Evolutionary conservation across 2,329 filamentous ascomycete species (phyloP).

Genomic region (Intubia oerlemansii): DNA sequence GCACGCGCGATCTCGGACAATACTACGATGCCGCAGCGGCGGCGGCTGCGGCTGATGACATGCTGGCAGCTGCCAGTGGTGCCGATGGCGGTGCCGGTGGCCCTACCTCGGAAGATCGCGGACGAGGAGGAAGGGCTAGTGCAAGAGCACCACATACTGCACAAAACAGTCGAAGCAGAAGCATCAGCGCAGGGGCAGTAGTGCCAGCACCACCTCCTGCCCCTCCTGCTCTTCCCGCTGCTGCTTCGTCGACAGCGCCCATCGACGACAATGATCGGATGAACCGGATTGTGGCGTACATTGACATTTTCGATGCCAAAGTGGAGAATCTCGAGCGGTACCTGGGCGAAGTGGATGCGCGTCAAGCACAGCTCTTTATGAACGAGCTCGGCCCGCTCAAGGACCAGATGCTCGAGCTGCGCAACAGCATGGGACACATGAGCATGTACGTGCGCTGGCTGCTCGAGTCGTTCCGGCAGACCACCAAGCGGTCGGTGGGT

Average conservation of each 20-base stretch:
- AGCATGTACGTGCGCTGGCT: conserved; percentile 39
- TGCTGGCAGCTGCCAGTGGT: too few relatives aligned
- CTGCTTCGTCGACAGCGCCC: neutral
- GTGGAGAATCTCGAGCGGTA: conserved; percentile 35
- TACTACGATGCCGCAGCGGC: too few relatives aligned
- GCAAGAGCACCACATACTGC: too few relatives aligned
- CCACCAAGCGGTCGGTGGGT: conserved; percentile 4
- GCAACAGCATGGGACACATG: conserved; percentile 33
- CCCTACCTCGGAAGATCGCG: too few relatives aligned
- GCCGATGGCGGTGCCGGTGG: too few relatives aligned
- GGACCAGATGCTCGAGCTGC: conserved; percentile 38
- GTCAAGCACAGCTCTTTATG: conserved; percentile 37
- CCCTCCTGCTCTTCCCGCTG: neutral
- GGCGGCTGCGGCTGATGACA: too few relatives aligned
- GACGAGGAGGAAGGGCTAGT: too few relatives aligned
- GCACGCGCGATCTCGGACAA: too few relatives aligned
- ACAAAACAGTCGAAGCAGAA: too few relatives aligned
- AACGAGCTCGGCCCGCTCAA: conserved; percentile 40
- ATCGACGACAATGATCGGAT: conserved; percentile 12
- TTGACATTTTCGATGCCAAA: conserved; percentile 30
- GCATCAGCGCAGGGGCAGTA: too few relatives aligned
- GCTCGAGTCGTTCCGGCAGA: conserved; percentile 15
- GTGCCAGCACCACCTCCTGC: too few relatives aligned
- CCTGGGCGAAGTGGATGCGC: conserved; percentile 34
- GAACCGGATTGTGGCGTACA: conserved; percentile 21